These are phyloP conservation scores for Pulchroboletus neoregius DNA, from an alignment of 1,284 basidiomycete genomes.

Conservation along the genomic window DNA sequence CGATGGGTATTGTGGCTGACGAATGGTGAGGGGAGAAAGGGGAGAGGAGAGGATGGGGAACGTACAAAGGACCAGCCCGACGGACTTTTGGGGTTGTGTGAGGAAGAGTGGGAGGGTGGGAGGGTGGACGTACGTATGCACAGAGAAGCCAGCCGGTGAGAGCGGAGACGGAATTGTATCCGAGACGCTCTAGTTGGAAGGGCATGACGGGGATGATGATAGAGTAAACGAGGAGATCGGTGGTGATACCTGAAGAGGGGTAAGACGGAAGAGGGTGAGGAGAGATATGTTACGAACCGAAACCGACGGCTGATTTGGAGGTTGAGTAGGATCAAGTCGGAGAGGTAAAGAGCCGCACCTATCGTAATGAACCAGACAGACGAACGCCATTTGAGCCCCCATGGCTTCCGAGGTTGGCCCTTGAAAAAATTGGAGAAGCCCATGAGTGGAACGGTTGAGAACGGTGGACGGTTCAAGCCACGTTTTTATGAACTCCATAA, in stretches of 20 bases:
- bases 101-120: not conserved
- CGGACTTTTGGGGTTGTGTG: constrained; percentile 37
- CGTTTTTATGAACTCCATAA: not conserved
- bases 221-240: constrained; percentile 64
- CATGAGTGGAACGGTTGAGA: constrained; percentile 14
- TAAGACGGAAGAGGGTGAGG: not conserved
- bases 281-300: constrained; percentile 27
- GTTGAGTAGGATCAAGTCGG: constrained; percentile 5
- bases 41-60: not conserved
- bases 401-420: constrained; percentile 14
- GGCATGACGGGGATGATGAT: constrained; percentile 74
- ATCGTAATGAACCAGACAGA: constrained; percentile 50
- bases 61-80: constrained; percentile 50
- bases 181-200: constrained; percentile 59
- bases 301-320: constrained; percentile 32
- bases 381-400: constrained; percentile 50
- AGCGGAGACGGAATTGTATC: constrained; percentile 50
- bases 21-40: not conserved
- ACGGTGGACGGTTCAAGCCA: not conserved
- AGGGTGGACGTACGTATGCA: constrained; percentile 45
- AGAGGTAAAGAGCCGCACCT: constrained; percentile 25
- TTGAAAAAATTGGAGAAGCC: not conserved
- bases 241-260: constrained; percentile 48
- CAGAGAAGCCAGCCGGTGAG: constrained; percentile 69
- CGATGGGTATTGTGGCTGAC: constrained; percentile 66